Base-by-base conservation (phyloP, 768 basidiomycete species). In the Suillus occidentalis region DNA sequence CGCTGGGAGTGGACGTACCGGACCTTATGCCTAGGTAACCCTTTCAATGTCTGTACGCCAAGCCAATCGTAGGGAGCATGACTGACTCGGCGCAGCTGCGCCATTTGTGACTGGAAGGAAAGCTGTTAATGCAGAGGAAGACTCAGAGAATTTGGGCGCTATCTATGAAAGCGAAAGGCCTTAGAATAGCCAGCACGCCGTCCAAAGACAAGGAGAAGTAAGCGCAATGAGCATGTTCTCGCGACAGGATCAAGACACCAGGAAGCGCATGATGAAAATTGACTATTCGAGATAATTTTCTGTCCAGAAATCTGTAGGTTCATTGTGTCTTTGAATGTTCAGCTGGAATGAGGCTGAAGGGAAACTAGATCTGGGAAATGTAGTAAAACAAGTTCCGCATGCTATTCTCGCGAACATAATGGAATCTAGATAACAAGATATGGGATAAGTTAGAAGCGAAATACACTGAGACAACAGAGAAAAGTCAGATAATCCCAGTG, bases 31-130 rank as follows among this genome's bases (percentile, higher is more conserved):
- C 25, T 9, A 18, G 14, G 13, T 16, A 25, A 91, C 88, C 47
- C 80, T 78, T 63, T 85, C 73, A 42, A 92, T 85, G 72, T 91
- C 89, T 86, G 87, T 2, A 89, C 86, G 47, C 86, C 86, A 18
- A 84, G 83, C 84, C 85, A 89, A 53, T 89, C 87, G 60, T 87
- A 0, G 78, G 47, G 84, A 75, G 49, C 85, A 73, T 25, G 88
- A 8, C 1, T 36, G 34, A 36, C 34, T 77, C 3, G 84, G 83
- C 1, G 84, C 77, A 1, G 82, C 86, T 36, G 76, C 76, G 60
- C 80, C 76, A 50, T 79, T 78, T 66, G 73, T 74, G 50, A 85
- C 83, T 62, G 86, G 72, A 6, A 83, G 70, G 69, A 88, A 83
- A 0, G 75, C 53, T 9, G 70, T 72, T 18, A 66, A 57, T 5